Evolutionary conservation across 306 rosid species (phyloP).

Genomic region (Prunus campanulata): DNA sequence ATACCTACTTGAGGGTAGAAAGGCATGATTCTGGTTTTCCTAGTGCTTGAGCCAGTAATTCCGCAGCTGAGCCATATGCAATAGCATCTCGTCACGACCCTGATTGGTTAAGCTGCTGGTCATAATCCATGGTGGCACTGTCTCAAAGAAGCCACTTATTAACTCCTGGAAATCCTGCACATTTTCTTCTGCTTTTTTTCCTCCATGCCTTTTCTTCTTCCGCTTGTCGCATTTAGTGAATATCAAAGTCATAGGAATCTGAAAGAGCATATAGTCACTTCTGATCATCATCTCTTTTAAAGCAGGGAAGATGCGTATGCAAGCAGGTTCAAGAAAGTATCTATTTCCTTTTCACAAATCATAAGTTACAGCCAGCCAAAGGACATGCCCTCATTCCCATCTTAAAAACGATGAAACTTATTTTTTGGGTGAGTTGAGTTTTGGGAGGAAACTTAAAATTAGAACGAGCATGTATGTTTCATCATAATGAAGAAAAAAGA

Average conservation of each 20-base stretch:
- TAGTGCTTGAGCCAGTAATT: conserved; percentile 98
- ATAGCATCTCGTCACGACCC: conserved; percentile 92
- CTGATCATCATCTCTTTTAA: background rate
- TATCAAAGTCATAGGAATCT: conserved; percentile 95
- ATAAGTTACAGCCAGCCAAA: background rate
- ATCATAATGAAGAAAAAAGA: background rate
- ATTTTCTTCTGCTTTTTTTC: conserved; percentile 84
- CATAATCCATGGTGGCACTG: conserved; percentile 98
- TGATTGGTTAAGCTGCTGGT: conserved; percentile 90
- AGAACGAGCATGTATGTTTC: background rate
- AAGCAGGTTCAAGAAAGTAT: background rate
- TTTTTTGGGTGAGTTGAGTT: conserved; percentile 4
- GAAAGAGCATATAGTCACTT: conserved; percentile 22
- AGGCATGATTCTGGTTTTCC: conserved; percentile 7
- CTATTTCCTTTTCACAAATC: background rate
- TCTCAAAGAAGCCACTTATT: conserved; percentile 64
- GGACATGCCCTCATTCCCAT: background rate
- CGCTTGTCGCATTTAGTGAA: conserved; percentile 99
- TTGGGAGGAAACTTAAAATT: background rate
- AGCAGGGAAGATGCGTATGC: background rate
- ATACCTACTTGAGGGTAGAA: conserved; percentile 8
- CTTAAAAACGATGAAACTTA: background rate
- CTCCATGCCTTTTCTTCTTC: conserved; percentile 90
- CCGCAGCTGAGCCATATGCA: conserved; percentile 93
- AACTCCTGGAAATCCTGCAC: conserved; percentile 81